These are phyloP conservation scores for Triglochin maritima DNA, from an alignment of 106 monocot species.

Conservation along the genomic window DNA sequence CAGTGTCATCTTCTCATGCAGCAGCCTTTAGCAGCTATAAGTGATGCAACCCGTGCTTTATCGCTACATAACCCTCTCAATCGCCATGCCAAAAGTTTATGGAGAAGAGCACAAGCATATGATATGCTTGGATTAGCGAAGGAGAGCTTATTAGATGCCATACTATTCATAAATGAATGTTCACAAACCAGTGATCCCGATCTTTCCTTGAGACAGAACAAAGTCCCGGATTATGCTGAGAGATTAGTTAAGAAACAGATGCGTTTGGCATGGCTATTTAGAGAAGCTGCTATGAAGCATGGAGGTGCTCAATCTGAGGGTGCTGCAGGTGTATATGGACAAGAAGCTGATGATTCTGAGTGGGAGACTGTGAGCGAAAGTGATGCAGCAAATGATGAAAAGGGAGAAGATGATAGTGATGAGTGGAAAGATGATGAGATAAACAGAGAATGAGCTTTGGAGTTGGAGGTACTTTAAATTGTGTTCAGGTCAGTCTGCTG, in stretches of 20 bases:
- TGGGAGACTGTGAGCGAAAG: constrained; percentile 98
- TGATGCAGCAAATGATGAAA: constrained; percentile 50
- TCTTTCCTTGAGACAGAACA: constrained; percentile 58
- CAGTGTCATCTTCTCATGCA: constrained; percentile 93
- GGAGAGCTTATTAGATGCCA: constrained; percentile 87
- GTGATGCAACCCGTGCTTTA: constrained; percentile 82
- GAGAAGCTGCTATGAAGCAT: constrained; percentile 86
- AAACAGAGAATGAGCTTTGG: constrained; percentile 1
- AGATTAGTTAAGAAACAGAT: constrained; percentile 90
- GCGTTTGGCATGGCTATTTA: constrained; percentile 84
- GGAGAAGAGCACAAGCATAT: constrained; percentile 95
- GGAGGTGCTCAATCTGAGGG: constrained; percentile 49
- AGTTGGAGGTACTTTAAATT: not conserved
- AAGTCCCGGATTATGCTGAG: constrained; percentile 95
- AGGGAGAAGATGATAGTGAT: constrained; percentile 13
- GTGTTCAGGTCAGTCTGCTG: too few species aligned
- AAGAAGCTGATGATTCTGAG: constrained; percentile 81
- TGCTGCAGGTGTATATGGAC: constrained; percentile 36
- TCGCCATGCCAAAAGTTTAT: constrained; percentile 79
- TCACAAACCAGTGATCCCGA: constrained; percentile 78
- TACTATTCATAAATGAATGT: constrained; percentile 81
- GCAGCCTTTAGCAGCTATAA: constrained; percentile 74
- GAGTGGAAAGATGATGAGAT: constrained; percentile 1
- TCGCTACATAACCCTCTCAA: constrained; percentile 78
- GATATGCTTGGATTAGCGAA: constrained; percentile 85